Conservation (phyloP, 768 basidiomycete species). For the Ramaria sp. region DNA sequence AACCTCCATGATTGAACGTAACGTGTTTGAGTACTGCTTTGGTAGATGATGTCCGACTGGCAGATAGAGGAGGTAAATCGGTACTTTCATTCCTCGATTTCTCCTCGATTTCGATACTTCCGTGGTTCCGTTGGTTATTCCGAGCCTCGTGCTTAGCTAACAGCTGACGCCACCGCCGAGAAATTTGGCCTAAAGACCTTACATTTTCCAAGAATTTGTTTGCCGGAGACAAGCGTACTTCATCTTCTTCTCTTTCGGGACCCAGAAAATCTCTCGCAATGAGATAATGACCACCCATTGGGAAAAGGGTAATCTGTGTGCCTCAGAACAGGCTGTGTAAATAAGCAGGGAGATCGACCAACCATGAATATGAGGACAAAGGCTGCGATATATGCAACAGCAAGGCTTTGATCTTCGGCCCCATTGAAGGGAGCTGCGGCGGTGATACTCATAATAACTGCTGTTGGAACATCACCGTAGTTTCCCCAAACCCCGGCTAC, state of each 20-base stretch:
- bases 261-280: slow-evolving; percentile 56
- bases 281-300: slow-evolving; percentile 44
- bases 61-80: not conserved
- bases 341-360: slow-evolving; percentile 11
- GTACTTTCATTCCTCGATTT: not conserved
- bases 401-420: slow-evolving; percentile 42
- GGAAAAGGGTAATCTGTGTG: slow-evolving; percentile 50
- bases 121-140: not conserved
- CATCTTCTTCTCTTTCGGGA: slow-evolving; percentile 49
- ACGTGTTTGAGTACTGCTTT: not conserved
- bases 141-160: slow-evolving; percentile 20
- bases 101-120: not conserved
- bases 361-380: slow-evolving; percentile 54
- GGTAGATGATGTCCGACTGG: not conserved
- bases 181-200: not conserved
- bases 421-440: slow-evolving; percentile 53
- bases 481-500: slow-evolving; percentile 64
- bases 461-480: slow-evolving; percentile 58
- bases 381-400: slow-evolving; percentile 55
- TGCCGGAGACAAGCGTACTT: slow-evolving; percentile 34
- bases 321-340: not conserved
- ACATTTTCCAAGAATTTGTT: not conserved
- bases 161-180: slow-evolving; percentile 9
- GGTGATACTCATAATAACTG: slow-evolving; percentile 55
- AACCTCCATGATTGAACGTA: not conserved